Evolutionary conservation across 1,139 yeast species (phyloP).

Genomic region (Yamadazyma songkhlaensis): DNA sequence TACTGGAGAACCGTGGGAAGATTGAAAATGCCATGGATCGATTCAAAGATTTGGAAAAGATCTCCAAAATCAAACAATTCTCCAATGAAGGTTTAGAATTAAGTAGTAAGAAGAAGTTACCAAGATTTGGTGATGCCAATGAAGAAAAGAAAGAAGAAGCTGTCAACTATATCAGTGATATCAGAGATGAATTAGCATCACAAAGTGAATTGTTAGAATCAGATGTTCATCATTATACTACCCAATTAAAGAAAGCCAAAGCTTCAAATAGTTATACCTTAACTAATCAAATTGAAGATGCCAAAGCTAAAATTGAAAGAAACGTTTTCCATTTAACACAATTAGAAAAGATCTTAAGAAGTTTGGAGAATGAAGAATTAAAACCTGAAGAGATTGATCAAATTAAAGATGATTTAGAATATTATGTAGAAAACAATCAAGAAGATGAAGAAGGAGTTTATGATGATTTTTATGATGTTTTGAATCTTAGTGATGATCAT

Average conservation of each 20-base stretch:
- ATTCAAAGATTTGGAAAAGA: conserved; percentile 91
- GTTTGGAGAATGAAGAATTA: conserved; percentile 78
- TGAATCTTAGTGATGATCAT: conserved; percentile 66
- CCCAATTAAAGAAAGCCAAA: conserved; percentile 52
- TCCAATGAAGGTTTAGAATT: conserved; percentile 89
- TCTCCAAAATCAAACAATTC: conserved; percentile 93
- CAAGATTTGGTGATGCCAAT: conserved; percentile 60
- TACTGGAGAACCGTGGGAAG: conserved; percentile 76
- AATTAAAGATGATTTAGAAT: conserved; percentile 86
- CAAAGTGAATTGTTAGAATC: conserved; percentile 82
- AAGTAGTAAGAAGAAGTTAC: conserved; percentile 40
- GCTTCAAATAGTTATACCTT: conserved; percentile 27
- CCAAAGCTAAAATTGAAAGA: conserved; percentile 65
- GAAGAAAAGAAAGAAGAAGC: conserved; percentile 77
- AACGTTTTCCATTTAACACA: conserved; percentile 77
- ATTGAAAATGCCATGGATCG: conserved; percentile 96
- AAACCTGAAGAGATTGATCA: conserved; percentile 80
- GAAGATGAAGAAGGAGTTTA: conserved; percentile 96
- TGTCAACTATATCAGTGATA: conserved; percentile 65
- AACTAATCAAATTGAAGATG: conserved; percentile 57
- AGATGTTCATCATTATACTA: conserved; percentile 58
- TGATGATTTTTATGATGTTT: conserved; percentile 87
- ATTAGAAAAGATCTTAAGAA: conserved; percentile 73
- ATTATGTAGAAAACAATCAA: conserved; percentile 92
- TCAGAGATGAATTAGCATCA: conserved; percentile 78